These are phyloP conservation scores for Calvatia gigantea DNA, from an alignment of 768 basidiomycete genomes.

Conservation along the genomic window DNA sequence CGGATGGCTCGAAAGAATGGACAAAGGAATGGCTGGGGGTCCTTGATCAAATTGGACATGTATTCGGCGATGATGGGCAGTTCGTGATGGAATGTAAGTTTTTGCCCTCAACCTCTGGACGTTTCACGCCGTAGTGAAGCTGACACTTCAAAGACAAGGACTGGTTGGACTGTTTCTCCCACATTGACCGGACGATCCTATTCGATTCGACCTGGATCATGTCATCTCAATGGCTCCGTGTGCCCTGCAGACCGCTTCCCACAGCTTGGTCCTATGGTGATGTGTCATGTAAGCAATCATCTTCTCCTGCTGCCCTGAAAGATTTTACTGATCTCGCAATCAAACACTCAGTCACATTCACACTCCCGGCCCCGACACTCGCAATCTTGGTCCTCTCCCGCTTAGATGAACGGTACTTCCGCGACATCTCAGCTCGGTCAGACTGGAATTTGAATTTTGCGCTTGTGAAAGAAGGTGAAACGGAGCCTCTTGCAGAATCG, in stretches of 20 bases:
- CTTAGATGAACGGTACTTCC: conserved; percentile 46
- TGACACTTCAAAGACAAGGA: conserved; percentile 28
- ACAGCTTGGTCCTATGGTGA: conserved; percentile 54
- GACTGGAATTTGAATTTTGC: conserved; percentile 51
- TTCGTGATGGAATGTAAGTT: conserved; percentile 48
- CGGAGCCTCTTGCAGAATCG: conserved; percentile 33
- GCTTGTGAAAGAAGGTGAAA: conserved; percentile 46
- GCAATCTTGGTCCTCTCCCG: conserved; percentile 53
- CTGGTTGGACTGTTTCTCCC: conserved; percentile 40
- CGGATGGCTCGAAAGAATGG: conserved; percentile 49
- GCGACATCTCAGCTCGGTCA: conserved; percentile 44
- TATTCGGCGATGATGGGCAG: conserved; percentile 45
- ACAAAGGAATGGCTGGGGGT: conserved; percentile 42
- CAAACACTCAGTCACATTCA: conserved; percentile 38
- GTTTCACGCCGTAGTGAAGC: too few relatives aligned
- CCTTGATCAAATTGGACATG: conserved; percentile 36
- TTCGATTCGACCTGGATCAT: conserved; percentile 46
- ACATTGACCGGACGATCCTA: conserved; percentile 42
- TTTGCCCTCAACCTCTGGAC: neutral
- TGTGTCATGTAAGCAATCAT: conserved; percentile 46
- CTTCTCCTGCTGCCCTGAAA: neutral
- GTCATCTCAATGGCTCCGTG: conserved; percentile 47
- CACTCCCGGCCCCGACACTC: conserved; percentile 33
- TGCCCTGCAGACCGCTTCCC: conserved; percentile 37
- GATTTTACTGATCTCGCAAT: neutral